Percentiles rank a stretch among this genome's conserved stretches.
Evolutionary conservation across 2,329 filamentous ascomycete genomes (phyloP).

Genomic region (Pestalotiopsis sp.): DNA sequence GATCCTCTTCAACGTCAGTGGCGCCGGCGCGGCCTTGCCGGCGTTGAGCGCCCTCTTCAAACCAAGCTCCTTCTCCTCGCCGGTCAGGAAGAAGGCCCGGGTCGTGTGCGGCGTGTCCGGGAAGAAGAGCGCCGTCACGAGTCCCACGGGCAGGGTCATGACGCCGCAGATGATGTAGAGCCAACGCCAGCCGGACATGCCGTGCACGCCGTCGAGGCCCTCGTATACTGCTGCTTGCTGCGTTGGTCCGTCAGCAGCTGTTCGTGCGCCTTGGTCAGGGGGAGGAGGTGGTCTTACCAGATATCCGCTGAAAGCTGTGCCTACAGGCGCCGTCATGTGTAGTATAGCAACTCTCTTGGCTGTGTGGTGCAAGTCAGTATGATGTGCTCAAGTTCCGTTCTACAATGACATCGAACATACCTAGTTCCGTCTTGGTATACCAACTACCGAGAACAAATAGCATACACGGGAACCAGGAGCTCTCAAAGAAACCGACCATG

Average conservation of each 20-base stretch:
- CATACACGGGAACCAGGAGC: conserved; percentile 8
- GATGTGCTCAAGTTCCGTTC: neutral
- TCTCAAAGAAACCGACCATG: conserved; percentile 11
- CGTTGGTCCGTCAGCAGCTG: neutral
- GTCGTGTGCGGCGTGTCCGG: conserved; percentile 11
- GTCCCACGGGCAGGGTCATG: conserved; percentile 7
- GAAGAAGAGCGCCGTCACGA: conserved; percentile 7
- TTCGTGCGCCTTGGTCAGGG: neutral
- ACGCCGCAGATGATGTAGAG: conserved; percentile 12
- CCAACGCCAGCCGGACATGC: conserved; percentile 11
- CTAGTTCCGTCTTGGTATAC: conserved; percentile 13
- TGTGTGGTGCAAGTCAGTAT: neutral
- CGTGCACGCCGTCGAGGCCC: conserved; percentile 7
- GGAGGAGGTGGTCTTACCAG: neutral
- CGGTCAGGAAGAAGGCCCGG: neutral
- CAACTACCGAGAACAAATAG: conserved; percentile 9
- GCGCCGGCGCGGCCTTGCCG: conserved; percentile 4
- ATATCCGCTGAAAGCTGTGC: conserved; percentile 11
- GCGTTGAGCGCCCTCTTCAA: neutral
- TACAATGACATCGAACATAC: neutral
- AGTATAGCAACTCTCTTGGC: conserved; percentile 11
- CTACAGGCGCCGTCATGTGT: conserved; percentile 10
- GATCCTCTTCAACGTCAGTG: neutral
- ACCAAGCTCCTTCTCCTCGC: neutral
- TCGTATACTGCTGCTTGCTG: conserved; percentile 11